These are phyloP conservation scores for Selaginella tamariscina DNA, from an alignment of 75 land plant species.

Conservation along the genomic window DNA sequence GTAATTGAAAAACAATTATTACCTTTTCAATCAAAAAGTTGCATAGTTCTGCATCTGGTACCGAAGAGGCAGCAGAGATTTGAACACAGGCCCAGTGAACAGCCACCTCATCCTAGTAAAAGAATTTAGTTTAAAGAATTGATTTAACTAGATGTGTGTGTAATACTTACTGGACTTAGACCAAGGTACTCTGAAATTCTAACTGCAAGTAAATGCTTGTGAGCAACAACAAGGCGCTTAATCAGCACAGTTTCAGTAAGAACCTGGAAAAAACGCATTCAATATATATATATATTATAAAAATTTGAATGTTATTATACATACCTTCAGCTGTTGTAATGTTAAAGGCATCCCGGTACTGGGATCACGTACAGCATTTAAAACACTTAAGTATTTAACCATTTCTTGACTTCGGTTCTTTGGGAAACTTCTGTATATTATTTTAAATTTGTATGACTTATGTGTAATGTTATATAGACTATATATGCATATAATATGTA, in stretches of 20 bases:
- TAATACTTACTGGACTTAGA: slow-evolving; percentile 46
- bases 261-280: slow-evolving; percentile 30
- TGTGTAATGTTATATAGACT: no score
- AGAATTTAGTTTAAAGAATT: background rate
- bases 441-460: no score
- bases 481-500: no score
- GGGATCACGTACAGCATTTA: slow-evolving; percentile 80
- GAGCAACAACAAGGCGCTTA: slow-evolving; percentile 68
- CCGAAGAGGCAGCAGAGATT: slow-evolving; percentile 54
- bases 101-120: slow-evolving; percentile 68
- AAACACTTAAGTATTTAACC: slow-evolving; percentile 79
- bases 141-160: background rate
- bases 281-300: background rate
- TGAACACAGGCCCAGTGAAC: slow-evolving; percentile 96
- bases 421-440: slow-evolving; percentile 57
- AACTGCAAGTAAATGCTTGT: slow-evolving; percentile 75
- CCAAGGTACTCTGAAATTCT: slow-evolving; percentile 79
- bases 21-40: slow-evolving; percentile 92
- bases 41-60: slow-evolving; percentile 58
- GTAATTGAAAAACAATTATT: no score
- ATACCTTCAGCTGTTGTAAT: slow-evolving; percentile 79
- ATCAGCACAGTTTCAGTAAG: slow-evolving; percentile 75
- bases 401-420: slow-evolving; percentile 71
- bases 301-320: background rate
- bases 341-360: slow-evolving; percentile 94